These are phyloP conservation scores for Acanthochlamys bracteata DNA, from an alignment of 106 monocot genomes.

Conservation along the genomic window DNA sequence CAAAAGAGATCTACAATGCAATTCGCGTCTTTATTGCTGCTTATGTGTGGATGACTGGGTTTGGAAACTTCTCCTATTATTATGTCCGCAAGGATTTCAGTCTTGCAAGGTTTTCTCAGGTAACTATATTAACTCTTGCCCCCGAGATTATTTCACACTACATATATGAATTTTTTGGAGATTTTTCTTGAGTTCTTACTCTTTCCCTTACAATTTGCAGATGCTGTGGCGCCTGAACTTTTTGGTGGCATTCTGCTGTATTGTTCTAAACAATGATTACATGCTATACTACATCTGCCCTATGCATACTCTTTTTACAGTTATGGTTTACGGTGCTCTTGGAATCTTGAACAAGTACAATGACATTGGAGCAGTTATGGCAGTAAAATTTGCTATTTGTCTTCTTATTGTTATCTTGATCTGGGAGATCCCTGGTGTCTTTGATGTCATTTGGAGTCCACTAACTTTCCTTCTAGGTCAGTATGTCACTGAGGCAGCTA, in stretches of 20 bases:
- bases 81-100: slow-evolving; percentile 96
- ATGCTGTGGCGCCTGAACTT: slow-evolving; percentile 99
- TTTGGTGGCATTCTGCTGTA: slow-evolving; percentile 85
- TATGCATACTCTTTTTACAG: slow-evolving; percentile 98
- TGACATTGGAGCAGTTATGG: slow-evolving; percentile 69
- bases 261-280: slow-evolving; percentile 86
- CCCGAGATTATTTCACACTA: neutral
- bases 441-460: slow-evolving; percentile 86
- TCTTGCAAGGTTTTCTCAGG: slow-evolving; percentile 83
- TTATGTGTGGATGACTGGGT: slow-evolving; percentile 99
- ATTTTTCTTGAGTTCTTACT: neutral
- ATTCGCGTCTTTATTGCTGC: slow-evolving; percentile 94
- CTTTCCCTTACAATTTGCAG: slow-evolving; percentile 28
- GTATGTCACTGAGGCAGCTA: slow-evolving; percentile 14
- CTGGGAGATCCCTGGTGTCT: slow-evolving; percentile 93
- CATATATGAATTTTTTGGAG: neutral
- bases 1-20: slow-evolving; percentile 94
- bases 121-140: slow-evolving; percentile 5
- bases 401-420: slow-evolving; percentile 83
- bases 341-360: slow-evolving; percentile 85
- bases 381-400: slow-evolving; percentile 52
- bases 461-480: slow-evolving; percentile 79
- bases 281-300: slow-evolving; percentile 98
- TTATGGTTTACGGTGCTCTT: slow-evolving; percentile 91
- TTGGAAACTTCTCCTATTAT: slow-evolving; percentile 99